Conservation (phyloP, 805 yeast genomes). For the Hanseniaspora thailandica region DNA sequence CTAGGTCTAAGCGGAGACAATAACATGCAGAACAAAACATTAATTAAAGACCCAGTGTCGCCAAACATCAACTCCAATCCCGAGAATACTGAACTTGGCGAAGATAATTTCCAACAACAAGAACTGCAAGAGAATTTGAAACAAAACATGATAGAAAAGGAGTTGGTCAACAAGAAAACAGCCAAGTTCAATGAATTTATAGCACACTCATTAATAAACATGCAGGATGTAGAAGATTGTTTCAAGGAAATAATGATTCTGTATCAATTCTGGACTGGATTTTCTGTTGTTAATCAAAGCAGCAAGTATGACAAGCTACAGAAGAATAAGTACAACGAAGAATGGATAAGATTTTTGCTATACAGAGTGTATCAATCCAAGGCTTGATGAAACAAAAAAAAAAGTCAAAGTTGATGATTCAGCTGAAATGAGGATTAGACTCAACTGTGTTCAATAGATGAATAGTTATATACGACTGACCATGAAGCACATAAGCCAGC, state of each 20-base stretch:
- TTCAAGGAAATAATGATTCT: constrained; percentile 73
- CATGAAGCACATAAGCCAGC: too few species aligned
- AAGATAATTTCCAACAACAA: background rate
- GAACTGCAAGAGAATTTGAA: constrained; percentile 3
- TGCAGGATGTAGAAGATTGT: constrained; percentile 66
- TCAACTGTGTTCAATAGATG: background rate
- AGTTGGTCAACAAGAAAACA: constrained; percentile 1
- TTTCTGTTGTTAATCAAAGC: background rate
- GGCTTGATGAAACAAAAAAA: background rate
- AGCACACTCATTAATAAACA: constrained; percentile 63
- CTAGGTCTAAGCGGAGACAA: background rate
- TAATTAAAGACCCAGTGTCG: background rate
- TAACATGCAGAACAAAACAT: background rate
- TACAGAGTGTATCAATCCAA: constrained; percentile 23
- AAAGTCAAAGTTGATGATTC: too few species aligned
- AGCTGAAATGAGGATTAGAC: background rate
- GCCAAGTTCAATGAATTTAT: constrained; percentile 52
- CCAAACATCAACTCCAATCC: background rate
- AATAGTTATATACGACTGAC: background rate
- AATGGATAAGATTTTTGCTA: constrained; percentile 33
- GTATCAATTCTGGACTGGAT: constrained; percentile 61
- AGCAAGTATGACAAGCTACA: constrained; percentile 3
- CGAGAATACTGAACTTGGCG: background rate
- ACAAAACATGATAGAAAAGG: background rate
- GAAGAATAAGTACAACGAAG: constrained; percentile 60